phyloP scores from a whole-genome alignment of 495 filamentous ascomycete species.

The Letharia lupina region DNA sequence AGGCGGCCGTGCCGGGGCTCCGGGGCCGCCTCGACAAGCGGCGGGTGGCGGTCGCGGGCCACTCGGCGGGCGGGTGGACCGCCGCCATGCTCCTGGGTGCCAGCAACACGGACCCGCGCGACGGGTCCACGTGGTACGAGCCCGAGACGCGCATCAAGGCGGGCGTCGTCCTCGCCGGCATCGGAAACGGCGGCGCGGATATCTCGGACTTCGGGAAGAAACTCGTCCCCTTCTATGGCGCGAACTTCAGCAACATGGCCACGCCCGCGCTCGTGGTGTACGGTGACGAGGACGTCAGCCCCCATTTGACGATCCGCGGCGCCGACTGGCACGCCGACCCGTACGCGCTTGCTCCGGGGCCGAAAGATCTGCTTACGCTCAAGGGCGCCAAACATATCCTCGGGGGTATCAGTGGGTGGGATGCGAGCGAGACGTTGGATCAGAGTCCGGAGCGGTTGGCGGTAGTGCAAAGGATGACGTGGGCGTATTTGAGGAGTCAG shows the following conservation, averaged over 20 bases:
- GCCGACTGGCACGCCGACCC: background rate
- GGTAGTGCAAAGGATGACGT: slow-evolving; percentile 1
- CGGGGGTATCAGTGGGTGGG: background rate
- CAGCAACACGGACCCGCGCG: background rate
- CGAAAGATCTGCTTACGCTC: background rate
- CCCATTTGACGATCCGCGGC: background rate
- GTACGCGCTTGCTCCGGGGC: background rate
- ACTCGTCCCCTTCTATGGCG: background rate
- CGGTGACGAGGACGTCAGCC: background rate
- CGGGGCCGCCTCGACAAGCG: background rate
- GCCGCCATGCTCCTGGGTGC: background rate
- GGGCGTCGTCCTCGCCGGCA: background rate
- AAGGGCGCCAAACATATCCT: background rate
- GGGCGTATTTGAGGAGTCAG: background rate
- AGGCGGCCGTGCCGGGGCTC: background rate
- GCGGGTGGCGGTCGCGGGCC: background rate
- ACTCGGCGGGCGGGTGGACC: background rate
- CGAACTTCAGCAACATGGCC: background rate
- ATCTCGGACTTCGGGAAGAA: background rate
- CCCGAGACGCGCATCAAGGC: background rate
- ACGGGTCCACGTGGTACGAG: no score
- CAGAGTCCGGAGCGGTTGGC: slow-evolving; percentile 1
- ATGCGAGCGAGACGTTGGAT: background rate
- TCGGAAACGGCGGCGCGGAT: background rate
- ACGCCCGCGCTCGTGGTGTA: background rate